Evolutionary conservation across 176 grass and related monocot genomes (phyloP), one percentile per base, ranked within the genome.

Genomic region (Poa annua): DNA sequence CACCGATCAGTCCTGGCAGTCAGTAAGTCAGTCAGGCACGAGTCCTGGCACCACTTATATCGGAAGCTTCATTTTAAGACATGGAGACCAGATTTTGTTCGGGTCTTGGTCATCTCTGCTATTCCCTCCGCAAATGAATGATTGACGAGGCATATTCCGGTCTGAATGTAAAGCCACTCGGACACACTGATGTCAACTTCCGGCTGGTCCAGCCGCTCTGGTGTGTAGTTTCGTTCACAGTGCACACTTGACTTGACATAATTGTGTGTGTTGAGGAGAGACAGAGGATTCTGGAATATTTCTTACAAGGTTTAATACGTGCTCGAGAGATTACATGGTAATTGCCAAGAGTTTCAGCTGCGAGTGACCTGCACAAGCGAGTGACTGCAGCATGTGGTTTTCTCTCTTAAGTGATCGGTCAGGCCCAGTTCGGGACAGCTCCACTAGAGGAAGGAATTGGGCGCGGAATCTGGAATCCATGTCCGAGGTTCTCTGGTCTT

Each of bases 171-270:
- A 52, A 50, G 13, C 14, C 14, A 44, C 9, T 11, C 42, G 10
- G 42, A 44, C 9, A 50, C 4, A 3, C 48, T 50, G 48, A 50
- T 16, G 48, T 4, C 48, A 50, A 75, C 13, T 45, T 34, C 21
- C 11, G 55, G 57, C 53, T 22, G 11, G 45, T 59, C 35, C 13
- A 52, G 32, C 24, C 26, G 6, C 21, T 77, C 13, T 7, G 1
- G 70, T 24, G 49, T 25, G 78, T 38, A 75, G 38, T 20, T 56
- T 7, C 29, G 17, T 70, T 70, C 50, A 24, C 39, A 35, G 15
- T 68, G 16, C 32, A 70, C 52, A 59, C 51, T 48, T 57, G 70
- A 66, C 85, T 14, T 34, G 77, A 47, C 38, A 32, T 55, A 15
- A 11, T 54, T 77, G 36, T 11, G 25, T 4, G 24, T 11, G n/a